Conservation (phyloP, 2,329 filamentous ascomycete species). For the Cadophora malorum region DNA sequence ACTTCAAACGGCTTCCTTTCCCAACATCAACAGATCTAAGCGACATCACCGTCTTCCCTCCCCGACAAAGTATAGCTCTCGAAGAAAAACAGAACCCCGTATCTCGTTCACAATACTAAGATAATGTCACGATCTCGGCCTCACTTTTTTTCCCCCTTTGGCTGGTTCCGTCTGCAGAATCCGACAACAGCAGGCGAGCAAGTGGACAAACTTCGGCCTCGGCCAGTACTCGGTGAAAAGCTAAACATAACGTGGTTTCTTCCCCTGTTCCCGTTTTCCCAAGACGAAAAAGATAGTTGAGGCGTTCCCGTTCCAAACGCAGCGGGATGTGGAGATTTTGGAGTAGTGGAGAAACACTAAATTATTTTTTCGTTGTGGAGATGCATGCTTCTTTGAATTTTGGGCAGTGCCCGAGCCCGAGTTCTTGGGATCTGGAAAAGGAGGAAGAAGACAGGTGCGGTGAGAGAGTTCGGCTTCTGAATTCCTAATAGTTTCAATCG, state of each 20-base stretch:
- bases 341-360: neutral
- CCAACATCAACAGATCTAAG: neutral
- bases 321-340: neutral
- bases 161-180: neutral
- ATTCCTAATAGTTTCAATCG: neutral
- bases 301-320: neutral
- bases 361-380: too few species aligned
- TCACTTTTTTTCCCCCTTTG: too few species aligned
- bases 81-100: neutral
- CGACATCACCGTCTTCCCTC: neutral
- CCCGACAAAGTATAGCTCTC: neutral
- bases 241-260: neutral
- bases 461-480: too few species aligned
- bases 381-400: neutral
- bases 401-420: too few species aligned
- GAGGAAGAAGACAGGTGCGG: too few species aligned
- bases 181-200: neutral
- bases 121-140: too few species aligned
- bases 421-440: neutral
- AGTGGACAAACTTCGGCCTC: conserved; percentile 9
- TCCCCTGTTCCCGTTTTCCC: neutral
- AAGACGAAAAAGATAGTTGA: neutral
- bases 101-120: too few species aligned
- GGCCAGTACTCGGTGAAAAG: conserved; percentile 11
- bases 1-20: neutral